Evolutionary conservation across 495 filamentous ascomycete genomes (phyloP), one percentile per base, ranked within the genome.

Genomic region (Aspergillus hancockii): DNA sequence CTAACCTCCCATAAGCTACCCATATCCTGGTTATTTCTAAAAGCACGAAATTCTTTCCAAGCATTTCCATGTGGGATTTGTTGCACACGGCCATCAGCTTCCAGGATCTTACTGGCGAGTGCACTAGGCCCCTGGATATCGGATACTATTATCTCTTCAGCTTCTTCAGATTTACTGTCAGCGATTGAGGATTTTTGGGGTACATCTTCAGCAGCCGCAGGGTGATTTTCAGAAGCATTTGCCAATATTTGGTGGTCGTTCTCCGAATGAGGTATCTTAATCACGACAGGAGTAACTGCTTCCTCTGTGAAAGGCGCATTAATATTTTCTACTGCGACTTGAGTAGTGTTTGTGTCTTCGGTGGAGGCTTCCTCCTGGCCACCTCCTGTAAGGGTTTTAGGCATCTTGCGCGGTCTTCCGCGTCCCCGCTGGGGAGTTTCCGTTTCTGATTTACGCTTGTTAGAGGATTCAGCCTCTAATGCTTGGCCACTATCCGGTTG

Each of bases 1-100:
- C 81, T 69, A 52, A 85, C 68, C 57, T 84, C 82, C 66, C 75
- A 85, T 10, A 84, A 71, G 52, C 70, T 79, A 8, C 82, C 83
- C 61, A 84, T 78, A 53, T 84, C 83, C 66, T 85, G 82, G 32
- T 85, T 81, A 31, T 80, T 67, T 23, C 82, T 72, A 32, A 75
- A 75, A 47, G 72, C 77, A 7, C 82, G 79, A 43, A 83, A 59
- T 32, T 73, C 68, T 59, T 83, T 82, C 82, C 82, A 85, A 7
- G 78, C 65, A 68, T 82, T 84, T 1, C 68, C 65, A 45, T 68
- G 72, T 0, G 66, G 64, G n/a, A 59, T 40, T 3, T 65, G 45
- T 10, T 45, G 60, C 10, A 75, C 56, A 19, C 78, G 74, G 4
- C 75, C 74, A 52, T 84, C 79, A 28, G 75, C 63, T 51, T 76